Base-by-base conservation (phyloP, 2,329 filamentous ascomycete genomes). In the Xylaria sp. region DNA sequence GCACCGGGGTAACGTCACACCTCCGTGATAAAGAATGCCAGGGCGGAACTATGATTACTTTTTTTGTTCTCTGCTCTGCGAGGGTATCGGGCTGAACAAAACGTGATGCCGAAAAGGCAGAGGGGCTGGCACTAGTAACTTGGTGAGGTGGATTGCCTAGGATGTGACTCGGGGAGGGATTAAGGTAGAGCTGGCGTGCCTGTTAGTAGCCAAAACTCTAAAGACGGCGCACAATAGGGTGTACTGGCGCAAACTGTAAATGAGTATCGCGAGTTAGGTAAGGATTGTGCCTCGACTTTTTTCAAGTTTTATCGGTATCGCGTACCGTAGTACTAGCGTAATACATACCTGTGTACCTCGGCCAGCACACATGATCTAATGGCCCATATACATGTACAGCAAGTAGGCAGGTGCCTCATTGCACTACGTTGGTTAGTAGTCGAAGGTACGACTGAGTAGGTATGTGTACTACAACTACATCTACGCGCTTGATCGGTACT, bases 221-320 rank as follows among this genome's bases (percentile, higher is more conserved):
- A 71, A 48, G 41, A 59, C 23, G 50, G 34, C 65, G 34, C 65
- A 70, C 67, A 64, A 67, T 65, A 65, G 61, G 67, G 67, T 67
- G 61, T 63, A 57, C 52, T 63, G 59, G 41, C 56, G 50, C 60
- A 51, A 63, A 52, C 58, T 69, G 60, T 64, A 56, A 64, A 63
- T 64, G 41, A 55, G 39, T 8, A 63, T 69, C 63, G 57, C 55
- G 50, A 66, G 55, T 44, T 41, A 37, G 10, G 23, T 25, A 25
- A 25, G 34, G 50, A 28, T 62, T 13, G 23, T 61, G 46, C 20
- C 41, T 56, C 23, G 5, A 51, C 48, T 28, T 44, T 44, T 25
- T 23, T 31, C 23, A 28, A 23, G 28, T 5, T 54, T 28, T 34
- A 25, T 31, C 3, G 13, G 56, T 61, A 55, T 25, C 48, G 52